These are phyloP conservation scores for Musa beccarii DNA, from an alignment of 176 grass and related monocot species.

Conservation along the genomic window DNA sequence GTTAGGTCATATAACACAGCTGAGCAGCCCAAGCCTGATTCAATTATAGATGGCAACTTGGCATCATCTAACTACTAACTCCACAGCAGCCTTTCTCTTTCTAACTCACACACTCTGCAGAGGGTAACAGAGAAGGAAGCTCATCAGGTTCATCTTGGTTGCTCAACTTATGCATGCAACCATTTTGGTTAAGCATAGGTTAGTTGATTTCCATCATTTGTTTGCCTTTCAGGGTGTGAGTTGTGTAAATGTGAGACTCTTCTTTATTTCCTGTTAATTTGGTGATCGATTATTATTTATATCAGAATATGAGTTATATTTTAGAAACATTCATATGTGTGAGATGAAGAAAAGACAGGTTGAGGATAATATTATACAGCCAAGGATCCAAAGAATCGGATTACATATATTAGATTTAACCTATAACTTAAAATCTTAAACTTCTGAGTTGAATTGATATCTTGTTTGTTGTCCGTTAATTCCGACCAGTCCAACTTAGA, in stretches of 20 bases:
- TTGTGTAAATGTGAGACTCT: background rate
- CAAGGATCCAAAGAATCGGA: too few species aligned
- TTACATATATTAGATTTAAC: too few species aligned
- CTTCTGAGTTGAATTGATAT: too few species aligned
- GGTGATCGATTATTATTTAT: background rate
- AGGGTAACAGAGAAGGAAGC: background rate
- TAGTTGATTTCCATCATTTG: background rate
- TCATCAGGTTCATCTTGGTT: background rate
- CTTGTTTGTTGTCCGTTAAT: too few species aligned
- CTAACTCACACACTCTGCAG: background rate
- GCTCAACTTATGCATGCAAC: background rate
- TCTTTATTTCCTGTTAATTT: background rate
- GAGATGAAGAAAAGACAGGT: too few species aligned
- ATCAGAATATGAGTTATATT: too few species aligned
- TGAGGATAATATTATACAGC: too few species aligned
- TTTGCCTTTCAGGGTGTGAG: conserved; percentile 1
- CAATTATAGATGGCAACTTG: background rate
- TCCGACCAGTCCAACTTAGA: too few species aligned
- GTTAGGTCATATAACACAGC: conserved; percentile 14
- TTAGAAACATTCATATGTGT: too few species aligned
- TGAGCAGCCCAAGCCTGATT: conserved; percentile 13
- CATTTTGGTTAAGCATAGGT: background rate
- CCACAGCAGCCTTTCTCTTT: background rate
- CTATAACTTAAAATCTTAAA: too few species aligned
- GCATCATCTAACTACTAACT: conserved; percentile 1